A percentile compares a stretch with the other conserved stretches of the same genome.
Evolutionary conservation across 768 basidiomycete genomes (phyloP).

Genomic region (Termitomyces sp.): DNA sequence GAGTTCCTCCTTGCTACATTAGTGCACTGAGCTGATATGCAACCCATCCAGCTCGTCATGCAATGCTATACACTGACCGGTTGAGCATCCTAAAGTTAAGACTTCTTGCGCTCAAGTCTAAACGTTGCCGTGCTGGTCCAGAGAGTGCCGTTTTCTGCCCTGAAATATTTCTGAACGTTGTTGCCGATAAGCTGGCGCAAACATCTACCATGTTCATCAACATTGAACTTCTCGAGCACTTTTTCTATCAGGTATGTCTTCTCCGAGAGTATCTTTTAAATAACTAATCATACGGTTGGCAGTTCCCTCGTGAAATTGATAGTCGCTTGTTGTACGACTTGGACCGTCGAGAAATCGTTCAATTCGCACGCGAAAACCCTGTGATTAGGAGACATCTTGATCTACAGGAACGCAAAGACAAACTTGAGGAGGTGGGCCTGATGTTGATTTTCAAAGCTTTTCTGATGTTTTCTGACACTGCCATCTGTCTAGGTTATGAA

Average conservation of each 20-base stretch:
- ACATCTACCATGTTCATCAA: conserved; percentile 99
- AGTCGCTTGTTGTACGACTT: conserved; percentile 88
- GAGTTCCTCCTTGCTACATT: conserved; percentile 15
- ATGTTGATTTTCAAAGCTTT: conserved; percentile 1
- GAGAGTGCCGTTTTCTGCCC: conserved; percentile 90
- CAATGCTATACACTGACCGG: conserved; percentile 82
- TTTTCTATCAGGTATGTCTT: conserved; percentile 85
- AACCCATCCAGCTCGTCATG: conserved; percentile 70
- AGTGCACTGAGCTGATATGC: conserved; percentile 8
- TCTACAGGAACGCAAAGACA: conserved; percentile 94
- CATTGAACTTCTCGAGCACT: conserved; percentile 95
- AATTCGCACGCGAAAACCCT: conserved; percentile 96
- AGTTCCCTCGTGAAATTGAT: conserved; percentile 99
- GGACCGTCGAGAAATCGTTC: conserved; percentile 83
- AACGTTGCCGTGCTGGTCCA: conserved; percentile 83
- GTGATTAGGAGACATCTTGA: conserved; percentile 83
- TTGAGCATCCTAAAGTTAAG: conserved; percentile 81
- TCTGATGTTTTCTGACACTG: neutral
- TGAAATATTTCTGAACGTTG: conserved; percentile 93
- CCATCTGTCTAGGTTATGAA: conserved; percentile 72
- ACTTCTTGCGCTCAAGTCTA: conserved; percentile 79
- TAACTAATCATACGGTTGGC: neutral
- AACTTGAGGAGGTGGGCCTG: conserved; percentile 79
- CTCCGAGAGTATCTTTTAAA: too few relatives aligned
- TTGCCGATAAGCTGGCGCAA: conserved; percentile 93